Evolutionary conservation across 2,329 filamentous ascomycete species (phyloP), one percentile per base, ranked within the genome.

Genomic region (Paraphoma sp.): DNA sequence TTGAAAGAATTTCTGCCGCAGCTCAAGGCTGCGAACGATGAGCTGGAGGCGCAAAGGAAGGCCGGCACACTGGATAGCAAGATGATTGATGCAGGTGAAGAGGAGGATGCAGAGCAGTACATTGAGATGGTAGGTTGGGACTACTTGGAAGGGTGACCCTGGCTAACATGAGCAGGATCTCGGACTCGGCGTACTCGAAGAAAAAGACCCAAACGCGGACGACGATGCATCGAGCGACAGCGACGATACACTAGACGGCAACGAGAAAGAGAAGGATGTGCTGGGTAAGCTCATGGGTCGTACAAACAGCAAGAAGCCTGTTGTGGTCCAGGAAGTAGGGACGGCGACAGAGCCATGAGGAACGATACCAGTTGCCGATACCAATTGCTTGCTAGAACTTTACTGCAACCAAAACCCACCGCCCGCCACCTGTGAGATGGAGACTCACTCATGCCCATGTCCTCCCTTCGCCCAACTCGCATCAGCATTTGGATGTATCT

Each of bases 401-500:
- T 23, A 23, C 5, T 23, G 23, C 23, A 23, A 23, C 23, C 23
- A 23, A 23, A 23, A 23, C 23, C 23, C 23, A 5, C 23, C 23
- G 23, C 23, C 23, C 5, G 23, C 40, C 40, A 4, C n/a, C 40
- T 38, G 3, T n/a, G 18, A 17, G 9, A 6, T 33, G 46, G 8
- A 29, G 28, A 1, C 42, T 23, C 49, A 28, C 18, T 46, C 49
- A 43, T 69, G 63, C 7, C 65, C 62, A 5, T 56, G 12, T 12
- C 65, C 66, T 0, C 58, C 60, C 48, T 69, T 68, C 3, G 62
- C 81, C 82, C 82, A 85, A 54, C 79, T 77, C 43, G 72, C 72
- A 74, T 84, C 82, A 11, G 81, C 81, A 74, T 82, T 77, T 43
- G 64, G 66, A 70, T 83, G 78, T 11, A 84, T 69, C 53, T 79